Base-by-base conservation (phyloP, 2,329 filamentous ascomycete species). In the Microcyclosporella mali region DNA sequence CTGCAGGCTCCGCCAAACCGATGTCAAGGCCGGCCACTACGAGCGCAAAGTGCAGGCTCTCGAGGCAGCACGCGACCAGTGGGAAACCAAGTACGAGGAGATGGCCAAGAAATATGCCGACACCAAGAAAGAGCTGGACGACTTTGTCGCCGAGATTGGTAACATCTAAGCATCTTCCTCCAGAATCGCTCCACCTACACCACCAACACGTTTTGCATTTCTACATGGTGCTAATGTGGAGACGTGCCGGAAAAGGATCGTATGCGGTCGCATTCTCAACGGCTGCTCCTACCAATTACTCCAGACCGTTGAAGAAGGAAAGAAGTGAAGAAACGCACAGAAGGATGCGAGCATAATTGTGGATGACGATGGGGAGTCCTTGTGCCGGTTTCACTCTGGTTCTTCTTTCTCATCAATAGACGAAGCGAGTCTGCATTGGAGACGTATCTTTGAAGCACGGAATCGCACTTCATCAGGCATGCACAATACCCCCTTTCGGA, bases 21-120 rank as follows among this genome's bases (percentile, higher is more conserved):
- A 98, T 68, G 88, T 97, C 73, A 97, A 97, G 79, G 89, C 90
- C 63, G 92, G 90, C 62, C 90, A 98, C 76, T 97, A 90, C 72
- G 92, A 98, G 77, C 92, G 92, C 73, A 97, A 97, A 78, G 92
- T 97, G 59, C 88, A 95, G 71, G 90, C 92, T 61, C 82, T 95
- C 64, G 92, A 98, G 74, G 76, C 80, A 64, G 81, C 89, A 67
- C 85, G 87, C 62, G 88, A 95, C 70, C 81, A 89, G 70, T 95
- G 89, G 89, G 92, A 97, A 77, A 67, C 77, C 70, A 97, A 98
- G 77, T 97, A 94, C 74, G 92, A 97, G 73, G 90, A 97, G 69
- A 94, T 95, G 84, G 70, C 83, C 60, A 85, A 89, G 81, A 94
- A 95, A 74, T 85, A 94, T 76, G 72, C 73, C 56, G 68, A 77